Evolutionary conservation across 768 basidiomycete species (phyloP), one percentile per base, ranked within the genome.

Genomic region (Termitomyces sp.): DNA sequence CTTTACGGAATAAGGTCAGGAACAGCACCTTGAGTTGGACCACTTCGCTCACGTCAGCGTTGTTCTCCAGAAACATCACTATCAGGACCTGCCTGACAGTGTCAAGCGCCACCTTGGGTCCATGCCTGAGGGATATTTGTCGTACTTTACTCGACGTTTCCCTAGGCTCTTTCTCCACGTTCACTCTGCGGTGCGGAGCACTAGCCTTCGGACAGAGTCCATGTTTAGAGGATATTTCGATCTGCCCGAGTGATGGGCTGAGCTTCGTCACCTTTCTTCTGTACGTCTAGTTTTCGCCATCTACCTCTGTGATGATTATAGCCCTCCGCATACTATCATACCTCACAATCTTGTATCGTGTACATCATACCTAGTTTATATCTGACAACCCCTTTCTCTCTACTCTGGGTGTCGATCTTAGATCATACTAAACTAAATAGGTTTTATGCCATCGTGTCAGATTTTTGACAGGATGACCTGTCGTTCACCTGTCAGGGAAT

Each of bases 201-300:
- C 87, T 12, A 72, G 79, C n/a, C 75, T 98, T 41, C 77, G 84
- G 49, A 75, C 78, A 58, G 97, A 98, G 68, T 83, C 90, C 15
- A 92, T 94, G 87, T 98, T 98, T 74, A 83, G 85, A 66, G 71
- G 81, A 40, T 98, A 98, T 70, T 98, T 94, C 64, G 87, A 92
- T 58, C 74, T 90, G 48, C 73, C 75, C 3, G 62, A 63, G 32
- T 63, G 49, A 61, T 28, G 26, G 24, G 49, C n/a, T 38, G 12
- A 38, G 11, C 38, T 12, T 24, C 21, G 47, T 19, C 21, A 49
- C 32, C 43, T 21, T 32, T 51, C 19, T 22, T 45, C 30, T 46
- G 30, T 46, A 28, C 30, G 47, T 58, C 30, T 45, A 49, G 11
- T 19, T 37, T 30, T 15, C 15, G 15, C 2, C 17, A 26, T 44